phyloP scores from a whole-genome alignment of 345 rosid species.

The Sisymbrium altissimum region DNA sequence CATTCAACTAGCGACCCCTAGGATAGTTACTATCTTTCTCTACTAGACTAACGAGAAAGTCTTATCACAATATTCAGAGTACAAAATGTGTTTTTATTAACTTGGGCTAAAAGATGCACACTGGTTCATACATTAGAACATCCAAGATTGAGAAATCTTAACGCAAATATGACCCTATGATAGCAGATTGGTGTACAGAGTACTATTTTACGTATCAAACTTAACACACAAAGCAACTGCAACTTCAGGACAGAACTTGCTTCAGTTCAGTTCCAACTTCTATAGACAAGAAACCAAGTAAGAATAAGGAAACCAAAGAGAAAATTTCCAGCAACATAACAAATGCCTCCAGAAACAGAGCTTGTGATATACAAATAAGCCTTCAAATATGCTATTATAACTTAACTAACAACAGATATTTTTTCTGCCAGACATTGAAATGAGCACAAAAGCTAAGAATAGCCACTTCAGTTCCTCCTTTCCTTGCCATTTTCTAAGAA shows the following conservation, averaged over 20 bases:
- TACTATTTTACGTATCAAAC: neutral
- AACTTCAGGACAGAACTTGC: neutral
- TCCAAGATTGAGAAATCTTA: neutral
- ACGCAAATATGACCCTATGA: neutral
- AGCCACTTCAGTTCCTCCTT: neutral
- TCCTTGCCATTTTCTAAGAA: neutral
- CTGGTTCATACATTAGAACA: neutral
- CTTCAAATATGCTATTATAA: neutral
- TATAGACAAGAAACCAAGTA: neutral
- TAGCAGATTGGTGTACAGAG: neutral
- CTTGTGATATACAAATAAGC: neutral
- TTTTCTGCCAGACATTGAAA: neutral
- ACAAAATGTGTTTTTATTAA: neutral
- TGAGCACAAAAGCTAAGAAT: neutral
- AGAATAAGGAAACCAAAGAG: neutral
- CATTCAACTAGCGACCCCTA: neutral
- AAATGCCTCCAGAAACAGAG: neutral
- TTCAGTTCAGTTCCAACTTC: conserved; percentile 12
- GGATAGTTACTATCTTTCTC: neutral
- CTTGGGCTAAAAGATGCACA: conserved; percentile 2
- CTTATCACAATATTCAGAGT: neutral
- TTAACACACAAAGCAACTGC: neutral
- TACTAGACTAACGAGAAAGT: neutral
- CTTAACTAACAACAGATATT: neutral
- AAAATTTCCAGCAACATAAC: neutral